These are phyloP conservation scores for Nicotiana attenuata DNA, from an alignment of 257 asterid species.

Conservation along the genomic window DNA sequence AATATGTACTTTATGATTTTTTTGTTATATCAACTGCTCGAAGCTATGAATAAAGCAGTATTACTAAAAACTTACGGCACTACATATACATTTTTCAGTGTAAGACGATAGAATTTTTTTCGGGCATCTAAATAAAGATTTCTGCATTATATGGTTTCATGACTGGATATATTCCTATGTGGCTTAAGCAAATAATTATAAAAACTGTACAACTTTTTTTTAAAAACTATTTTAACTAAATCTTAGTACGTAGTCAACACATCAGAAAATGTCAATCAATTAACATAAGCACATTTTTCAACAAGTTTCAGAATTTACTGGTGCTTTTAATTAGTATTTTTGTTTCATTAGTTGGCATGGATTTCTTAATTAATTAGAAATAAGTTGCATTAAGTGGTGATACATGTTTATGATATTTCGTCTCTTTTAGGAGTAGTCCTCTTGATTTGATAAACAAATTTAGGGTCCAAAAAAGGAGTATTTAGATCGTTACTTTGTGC, in stretches of 20 bases:
- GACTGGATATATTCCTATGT: neutral
- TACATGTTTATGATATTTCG: neutral
- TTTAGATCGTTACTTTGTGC: too few species aligned
- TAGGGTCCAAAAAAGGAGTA: neutral
- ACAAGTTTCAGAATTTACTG: neutral
- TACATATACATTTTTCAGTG: neutral
- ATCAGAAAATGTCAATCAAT: neutral
- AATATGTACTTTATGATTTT: neutral
- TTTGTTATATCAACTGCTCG: neutral
- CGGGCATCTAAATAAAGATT: neutral
- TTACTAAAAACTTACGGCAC: too few species aligned
- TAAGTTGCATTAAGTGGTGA: neutral
- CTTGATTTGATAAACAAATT: too few species aligned
- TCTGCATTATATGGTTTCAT: too few species aligned
- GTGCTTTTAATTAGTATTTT: neutral
- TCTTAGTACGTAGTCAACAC: too few species aligned
- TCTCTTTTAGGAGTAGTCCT: neutral
- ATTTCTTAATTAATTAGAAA: too few species aligned
- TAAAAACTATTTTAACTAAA: too few species aligned
- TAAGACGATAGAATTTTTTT: neutral
- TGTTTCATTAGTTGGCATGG: neutral
- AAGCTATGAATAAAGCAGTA: neutral
- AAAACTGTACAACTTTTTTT: too few species aligned
- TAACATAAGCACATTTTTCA: neutral
- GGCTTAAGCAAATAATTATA: too few species aligned